phyloP scores from a whole-genome alignment of 768 basidiomycete genomes.

The Trametes elegans region DNA sequence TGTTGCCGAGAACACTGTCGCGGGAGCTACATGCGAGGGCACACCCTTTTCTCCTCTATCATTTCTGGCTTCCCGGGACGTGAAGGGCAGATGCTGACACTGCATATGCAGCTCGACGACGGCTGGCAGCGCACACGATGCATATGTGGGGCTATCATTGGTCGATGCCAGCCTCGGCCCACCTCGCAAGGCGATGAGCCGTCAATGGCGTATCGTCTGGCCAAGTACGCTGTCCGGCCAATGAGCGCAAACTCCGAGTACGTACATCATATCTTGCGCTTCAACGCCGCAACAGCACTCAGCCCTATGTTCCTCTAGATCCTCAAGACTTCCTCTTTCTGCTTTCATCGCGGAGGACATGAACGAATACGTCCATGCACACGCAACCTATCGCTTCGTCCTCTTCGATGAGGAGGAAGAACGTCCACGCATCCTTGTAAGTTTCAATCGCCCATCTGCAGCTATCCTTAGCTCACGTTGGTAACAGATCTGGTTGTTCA shows the following conservation, averaged over 20 bases:
- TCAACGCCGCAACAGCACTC: not conserved
- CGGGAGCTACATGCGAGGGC: conserved; percentile 88
- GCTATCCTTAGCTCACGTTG: not conserved
- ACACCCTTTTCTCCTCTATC: conserved; percentile 46
- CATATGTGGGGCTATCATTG: conserved; percentile 80
- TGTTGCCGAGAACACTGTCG: conserved; percentile 61
- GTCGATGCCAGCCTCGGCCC: conserved; percentile 59
- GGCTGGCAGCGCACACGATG: conserved; percentile 70
- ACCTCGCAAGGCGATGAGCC: conserved; percentile 28
- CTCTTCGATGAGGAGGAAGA: conserved; percentile 87
- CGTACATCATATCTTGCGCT: conserved; percentile 29
- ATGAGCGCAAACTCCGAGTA: conserved; percentile 61
- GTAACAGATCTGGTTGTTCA: conserved; percentile 79
- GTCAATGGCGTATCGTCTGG: conserved; percentile 59
- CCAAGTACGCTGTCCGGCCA: conserved; percentile 83
- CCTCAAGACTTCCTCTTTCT: conserved; percentile 58
- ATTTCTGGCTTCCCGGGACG: conserved; percentile 5
- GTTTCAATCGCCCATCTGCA: conserved; percentile 26
- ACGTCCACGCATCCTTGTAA: conserved; percentile 71
- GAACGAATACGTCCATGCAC: conserved; percentile 87
- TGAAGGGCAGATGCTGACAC: conserved; percentile 8
- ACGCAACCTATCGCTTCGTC: conserved; percentile 91
- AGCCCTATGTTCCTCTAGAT: conserved; percentile 29
- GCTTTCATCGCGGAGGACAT: conserved; percentile 93
- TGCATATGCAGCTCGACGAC: conserved; percentile 47